Conservation (phyloP, 495 filamentous ascomycete species). For the Lasiosphaeriaceae sp. region DNA sequence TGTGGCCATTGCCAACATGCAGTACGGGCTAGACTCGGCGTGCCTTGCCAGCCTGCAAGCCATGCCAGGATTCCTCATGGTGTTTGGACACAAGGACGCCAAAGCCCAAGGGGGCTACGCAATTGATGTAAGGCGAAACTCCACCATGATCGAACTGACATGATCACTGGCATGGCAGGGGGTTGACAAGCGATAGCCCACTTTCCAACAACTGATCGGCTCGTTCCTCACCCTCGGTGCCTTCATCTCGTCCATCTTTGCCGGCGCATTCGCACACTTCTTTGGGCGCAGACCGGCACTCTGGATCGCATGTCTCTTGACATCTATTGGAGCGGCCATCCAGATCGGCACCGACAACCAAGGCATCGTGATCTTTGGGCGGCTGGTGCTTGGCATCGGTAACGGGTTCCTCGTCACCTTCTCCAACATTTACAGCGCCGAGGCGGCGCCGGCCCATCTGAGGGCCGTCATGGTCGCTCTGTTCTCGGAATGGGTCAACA, state of each 20-base stretch:
- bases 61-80: conserved; percentile 55
- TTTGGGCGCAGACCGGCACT: conserved; percentile 49
- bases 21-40: conserved; percentile 59
- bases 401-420: conserved; percentile 54
- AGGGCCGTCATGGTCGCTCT: conserved; percentile 38
- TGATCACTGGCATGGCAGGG: too few species aligned
- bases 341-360: conserved; percentile 45
- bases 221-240: conserved; percentile 56
- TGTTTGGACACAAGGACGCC: conserved; percentile 25
- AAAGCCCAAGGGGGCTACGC: conserved; percentile 14
- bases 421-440: conserved; percentile 47
- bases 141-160: too few species aligned
- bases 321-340: conserved; percentile 40
- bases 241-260: conserved; percentile 50
- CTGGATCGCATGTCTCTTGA: conserved; percentile 45
- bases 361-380: conserved; percentile 46
- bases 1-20: conserved; percentile 40
- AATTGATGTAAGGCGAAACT: conserved; percentile 13
- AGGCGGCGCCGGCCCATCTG: conserved; percentile 36
- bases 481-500: conserved; percentile 37
- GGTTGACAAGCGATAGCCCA: conserved; percentile 17
- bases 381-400: conserved; percentile 50
- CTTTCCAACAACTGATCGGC: conserved; percentile 52
- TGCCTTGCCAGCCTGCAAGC: conserved; percentile 57
- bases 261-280: conserved; percentile 46